These are phyloP conservation scores for Globisporangium ultimum DNA, from an alignment of 352 stramenopile species.

Conservation along the genomic window DNA sequence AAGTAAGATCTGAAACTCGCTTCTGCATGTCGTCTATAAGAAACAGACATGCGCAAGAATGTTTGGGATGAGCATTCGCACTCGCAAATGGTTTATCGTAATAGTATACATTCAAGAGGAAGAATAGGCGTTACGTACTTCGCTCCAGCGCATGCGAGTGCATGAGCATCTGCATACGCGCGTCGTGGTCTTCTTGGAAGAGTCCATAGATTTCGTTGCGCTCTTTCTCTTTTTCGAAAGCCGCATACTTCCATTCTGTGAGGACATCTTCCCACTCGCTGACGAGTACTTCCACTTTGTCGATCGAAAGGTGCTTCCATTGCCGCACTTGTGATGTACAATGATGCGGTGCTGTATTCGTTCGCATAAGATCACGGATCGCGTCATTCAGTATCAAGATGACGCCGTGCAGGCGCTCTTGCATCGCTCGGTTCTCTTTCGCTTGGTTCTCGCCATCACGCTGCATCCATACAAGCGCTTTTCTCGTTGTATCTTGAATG, in stretches of 20 bases:
- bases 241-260: constrained; percentile 28
- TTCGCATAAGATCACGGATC: constrained; percentile 18
- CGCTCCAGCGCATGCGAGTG: constrained; percentile 1
- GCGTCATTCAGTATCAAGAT: constrained; percentile 27
- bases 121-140: constrained; percentile 2
- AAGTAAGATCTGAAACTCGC: not conserved
- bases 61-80: too few species aligned
- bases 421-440: constrained; percentile 25
- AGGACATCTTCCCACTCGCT: constrained; percentile 30
- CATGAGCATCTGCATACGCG: constrained; percentile 16
- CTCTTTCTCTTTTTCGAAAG: constrained; percentile 15
- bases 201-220: constrained; percentile 15
- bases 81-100: not conserved
- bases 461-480: constrained; percentile 43
- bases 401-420: constrained; percentile 20
- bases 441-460: constrained; percentile 34
- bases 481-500: constrained; percentile 22
- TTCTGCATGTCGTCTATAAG: not conserved
- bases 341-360: not conserved
- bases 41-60: not conserved
- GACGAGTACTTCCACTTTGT: constrained; percentile 14
- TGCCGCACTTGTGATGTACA: not conserved
- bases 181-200: constrained; percentile 30
- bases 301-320: constrained; percentile 14
- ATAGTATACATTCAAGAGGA: not conserved